A percentile compares a stretch with the other conserved stretches of the same genome.
Evolutionary conservation across 441 rosid genomes (phyloP).

Genomic region (Populus hybrid): DNA sequence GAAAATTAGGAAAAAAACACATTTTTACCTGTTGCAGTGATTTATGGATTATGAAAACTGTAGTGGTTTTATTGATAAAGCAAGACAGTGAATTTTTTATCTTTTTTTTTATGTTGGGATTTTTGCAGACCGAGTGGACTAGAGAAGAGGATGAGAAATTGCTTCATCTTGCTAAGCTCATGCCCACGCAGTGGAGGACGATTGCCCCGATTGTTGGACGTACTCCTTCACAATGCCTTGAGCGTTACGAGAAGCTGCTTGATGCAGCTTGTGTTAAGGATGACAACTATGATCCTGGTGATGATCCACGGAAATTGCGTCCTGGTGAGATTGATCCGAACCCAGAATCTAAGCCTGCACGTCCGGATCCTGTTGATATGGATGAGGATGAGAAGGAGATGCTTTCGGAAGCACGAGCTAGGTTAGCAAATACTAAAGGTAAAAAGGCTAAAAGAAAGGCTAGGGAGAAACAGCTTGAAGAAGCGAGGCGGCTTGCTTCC

Average conservation of each 20-base stretch:
- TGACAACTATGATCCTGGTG: constrained; percentile 91
- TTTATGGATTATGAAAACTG: not conserved
- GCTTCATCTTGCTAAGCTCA: constrained; percentile 96
- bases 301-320: constrained; percentile 89
- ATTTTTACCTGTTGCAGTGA: not conserved
- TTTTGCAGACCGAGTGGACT: constrained; percentile 91
- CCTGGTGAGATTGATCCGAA: constrained; percentile 99
- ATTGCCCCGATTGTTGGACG: constrained; percentile 99
- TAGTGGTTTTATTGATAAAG: constrained; percentile 1
- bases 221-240: constrained; percentile 97
- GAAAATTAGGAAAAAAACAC: not conserved
- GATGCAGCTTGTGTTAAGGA: constrained; percentile 98
- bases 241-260: constrained; percentile 93
- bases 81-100: not conserved
- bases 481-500: constrained; percentile 99
- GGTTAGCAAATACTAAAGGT: constrained; percentile 91
- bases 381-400: constrained; percentile 99
- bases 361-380: constrained; percentile 99
- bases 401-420: constrained; percentile 99
- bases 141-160: constrained; percentile 98
- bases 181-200: constrained; percentile 99
- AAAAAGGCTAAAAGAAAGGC: constrained; percentile 98
- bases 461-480: constrained; percentile 97
- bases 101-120: not conserved
- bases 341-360: constrained; percentile 97